Percentiles rank a stretch among this genome's conserved stretches.
Conservation (phyloP, 345 rosid species). For the Salix brachista region DNA sequence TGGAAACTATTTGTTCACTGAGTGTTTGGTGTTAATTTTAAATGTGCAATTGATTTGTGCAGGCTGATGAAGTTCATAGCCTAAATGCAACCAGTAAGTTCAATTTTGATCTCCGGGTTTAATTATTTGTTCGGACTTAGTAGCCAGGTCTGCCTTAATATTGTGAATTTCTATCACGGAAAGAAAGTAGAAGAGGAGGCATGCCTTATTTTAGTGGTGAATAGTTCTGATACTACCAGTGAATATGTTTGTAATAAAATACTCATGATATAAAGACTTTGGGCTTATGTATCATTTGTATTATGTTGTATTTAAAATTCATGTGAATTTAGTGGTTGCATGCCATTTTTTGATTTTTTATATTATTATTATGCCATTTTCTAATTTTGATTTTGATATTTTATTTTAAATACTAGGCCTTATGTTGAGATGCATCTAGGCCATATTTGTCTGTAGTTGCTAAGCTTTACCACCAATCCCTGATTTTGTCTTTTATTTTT, state of each 20-base stretch:
- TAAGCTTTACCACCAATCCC: background rate
- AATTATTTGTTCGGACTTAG: background rate
- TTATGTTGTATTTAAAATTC: background rate
- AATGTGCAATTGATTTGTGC: conserved; percentile 28
- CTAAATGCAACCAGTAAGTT: conserved; percentile 49
- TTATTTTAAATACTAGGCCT: background rate
- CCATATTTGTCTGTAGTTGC: background rate
- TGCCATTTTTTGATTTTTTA: background rate
- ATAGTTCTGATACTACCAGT: background rate
- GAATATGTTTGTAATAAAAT: background rate
- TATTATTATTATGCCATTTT: background rate
- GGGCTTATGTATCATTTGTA: background rate
- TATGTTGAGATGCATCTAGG: background rate
- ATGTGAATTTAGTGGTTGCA: background rate
- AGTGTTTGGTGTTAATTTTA: conserved; percentile 10
- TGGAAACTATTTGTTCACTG: background rate
- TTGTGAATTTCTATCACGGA: background rate
- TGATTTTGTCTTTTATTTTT: background rate
- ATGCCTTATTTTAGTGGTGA: background rate
- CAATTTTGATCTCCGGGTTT: conserved; percentile 2
- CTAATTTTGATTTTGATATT: background rate
- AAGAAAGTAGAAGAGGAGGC: background rate
- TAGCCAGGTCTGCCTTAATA: background rate
- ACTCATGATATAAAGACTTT: background rate
- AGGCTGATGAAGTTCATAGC: conserved; percentile 48